Evolutionary conservation across 768 basidiomycete genomes (phyloP).

Genomic region (Clavaria fumosa): DNA sequence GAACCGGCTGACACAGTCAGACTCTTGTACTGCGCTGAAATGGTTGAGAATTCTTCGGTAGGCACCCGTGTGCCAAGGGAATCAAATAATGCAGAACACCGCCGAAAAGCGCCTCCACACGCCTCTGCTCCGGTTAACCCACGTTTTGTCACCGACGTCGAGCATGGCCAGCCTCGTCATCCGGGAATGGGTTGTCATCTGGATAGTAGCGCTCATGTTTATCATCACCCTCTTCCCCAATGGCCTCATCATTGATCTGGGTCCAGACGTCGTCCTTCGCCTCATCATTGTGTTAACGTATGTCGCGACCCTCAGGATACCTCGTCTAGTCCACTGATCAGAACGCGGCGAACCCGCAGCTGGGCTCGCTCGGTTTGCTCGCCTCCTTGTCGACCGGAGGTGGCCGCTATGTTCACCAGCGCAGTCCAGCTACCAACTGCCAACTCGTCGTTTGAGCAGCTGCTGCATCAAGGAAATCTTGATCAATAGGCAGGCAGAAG

Average conservation of each 20-base stretch:
- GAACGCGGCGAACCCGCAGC: background rate
- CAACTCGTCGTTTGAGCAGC: no score
- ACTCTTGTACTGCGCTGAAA: background rate
- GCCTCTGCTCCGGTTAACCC: background rate
- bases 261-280: conserved; percentile 1
- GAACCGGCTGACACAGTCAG: conserved; percentile 3
- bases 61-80: background rate
- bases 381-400: background rate
- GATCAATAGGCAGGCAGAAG: no score
- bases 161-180: no score
- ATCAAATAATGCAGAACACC: background rate
- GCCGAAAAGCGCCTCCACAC: conserved; percentile 1
- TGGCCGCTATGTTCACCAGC: background rate
- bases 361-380: conserved; percentile 1
- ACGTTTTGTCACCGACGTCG: background rate
- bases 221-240: no score
- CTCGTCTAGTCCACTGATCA: background rate
- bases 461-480: background rate
- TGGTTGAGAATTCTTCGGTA: background rate
- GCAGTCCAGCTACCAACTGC: background rate
- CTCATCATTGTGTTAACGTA: background rate
- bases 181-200: no score
- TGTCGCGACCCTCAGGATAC: background rate
- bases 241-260: background rate
- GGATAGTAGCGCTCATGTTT: no score